Base-by-base conservation (phyloP, 73 alveolate species). In the Paramecium primaurelia region DNA sequence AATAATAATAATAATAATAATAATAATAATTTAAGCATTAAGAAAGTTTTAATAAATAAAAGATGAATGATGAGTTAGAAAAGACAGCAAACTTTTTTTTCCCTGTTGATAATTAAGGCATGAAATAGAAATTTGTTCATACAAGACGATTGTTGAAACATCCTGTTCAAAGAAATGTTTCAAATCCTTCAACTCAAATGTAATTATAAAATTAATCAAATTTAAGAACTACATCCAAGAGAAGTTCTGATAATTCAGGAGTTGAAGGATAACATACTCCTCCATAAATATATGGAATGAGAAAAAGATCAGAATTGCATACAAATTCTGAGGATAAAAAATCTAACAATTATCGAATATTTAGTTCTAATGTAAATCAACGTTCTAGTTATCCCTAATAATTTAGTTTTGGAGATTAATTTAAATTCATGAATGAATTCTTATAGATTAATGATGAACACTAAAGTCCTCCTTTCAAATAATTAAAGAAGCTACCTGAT, bases 51-150 rank as follows among this genome's bases (percentile, higher is more conserved):
- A 8, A 25, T 64, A 64, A 4, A 64, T 64, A 64, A 64, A 59
- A 28, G 42, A 64, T 64, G 49, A 64, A 64, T 64, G 84, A 64
- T 28, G 84, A 64, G 51, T 34, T 64, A 64, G 84, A 64, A 73
- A 73, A 40, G 87, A 73, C 87, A 30, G 87, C 87, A 20, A 73
- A 73, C 32, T 73, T 73, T 73, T 73, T 73, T 42, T 73, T 73
- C 34, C 87, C 87, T 73, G 22, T 44, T 36, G 87, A 73, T 36
- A 34, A 25, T 38, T 40, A 34, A 37, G 87, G 58, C 0, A 73
- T 22, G 16, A 73, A 73, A 73, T 40, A 40, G 58, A 73, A 40
- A 38, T 73, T 36, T 14, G 36, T 40, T 16, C 60, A 34, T 44
- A 73, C 58, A 4, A 73, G 87, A 37, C 14, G 59, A 73, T 73